Evolutionary conservation across 2,329 filamentous ascomycete genomes (phyloP), one percentile per base, ranked within the genome.

Genomic region (Davidsoniella neocaledoniae): DNA sequence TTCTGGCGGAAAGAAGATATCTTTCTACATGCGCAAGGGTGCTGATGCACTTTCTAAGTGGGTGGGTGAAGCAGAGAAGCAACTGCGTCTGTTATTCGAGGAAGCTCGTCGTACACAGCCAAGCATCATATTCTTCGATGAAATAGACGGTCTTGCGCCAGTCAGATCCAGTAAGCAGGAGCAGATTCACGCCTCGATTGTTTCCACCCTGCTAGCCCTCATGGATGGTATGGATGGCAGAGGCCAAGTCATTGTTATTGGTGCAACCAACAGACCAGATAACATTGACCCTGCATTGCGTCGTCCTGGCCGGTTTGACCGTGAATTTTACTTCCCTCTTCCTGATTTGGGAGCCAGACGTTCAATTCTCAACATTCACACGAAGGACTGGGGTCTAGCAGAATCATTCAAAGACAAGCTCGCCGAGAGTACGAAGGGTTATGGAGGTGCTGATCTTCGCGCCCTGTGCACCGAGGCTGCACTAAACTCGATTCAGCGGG

Each of bases 151-250:
- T 50, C 72, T 98, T 55, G 91, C 91, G 2, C 93, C 91, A 47
- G 91, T 96, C 33, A 77, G 91, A 58, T 96, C 91, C 10, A 95
- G 90, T 65, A 96, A 96, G 64, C 90, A 96, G 66, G 91, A 98
- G 62, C 91, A 98, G 65, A 96, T 96, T 53, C 91, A 98, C 64
- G 87, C 91, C 5, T 96, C 90, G 2, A 98, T 98, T 55, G 90
- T 95, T 12, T 93, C 88, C 1, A 95, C 88, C 1, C 68, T 95
- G n/a, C 70, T 95, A 53, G 88, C 88, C 1, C 66, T 95, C 58
- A 95, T 95, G 88, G 88, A 95, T 63, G 88, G 88, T 55, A 95
- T 95, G 88, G 90, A 95, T 60, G 88, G 87, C n/a, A 81, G 88
- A 62, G 90, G 90, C 26, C 91, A 98, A 64, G 91, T 98, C 54